phyloP scores from a whole-genome alignment of 306 rosid genomes.

The Castanea crenata region DNA sequence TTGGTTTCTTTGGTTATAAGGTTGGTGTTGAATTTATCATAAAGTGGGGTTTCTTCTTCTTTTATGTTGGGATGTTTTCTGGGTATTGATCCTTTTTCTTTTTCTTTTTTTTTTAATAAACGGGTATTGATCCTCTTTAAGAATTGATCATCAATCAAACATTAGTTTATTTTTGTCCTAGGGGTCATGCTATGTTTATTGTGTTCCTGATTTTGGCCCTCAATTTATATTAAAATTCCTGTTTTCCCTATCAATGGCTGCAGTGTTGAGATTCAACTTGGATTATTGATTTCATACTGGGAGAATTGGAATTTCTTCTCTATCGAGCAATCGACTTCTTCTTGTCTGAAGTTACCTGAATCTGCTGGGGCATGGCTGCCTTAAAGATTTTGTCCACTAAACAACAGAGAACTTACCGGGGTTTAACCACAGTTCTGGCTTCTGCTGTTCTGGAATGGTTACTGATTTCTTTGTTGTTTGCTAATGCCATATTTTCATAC shows the following conservation, averaged over 20 bases:
- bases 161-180: slow-evolving; percentile 22
- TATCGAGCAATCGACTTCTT: slow-evolving; percentile 25
- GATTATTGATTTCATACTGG: slow-evolving; percentile 25
- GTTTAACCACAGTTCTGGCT: slow-evolving; percentile 38
- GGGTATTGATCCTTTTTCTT: neutral
- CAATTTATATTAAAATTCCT: slow-evolving; percentile 10
- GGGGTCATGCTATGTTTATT: neutral
- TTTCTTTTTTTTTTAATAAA: too few relatives aligned
- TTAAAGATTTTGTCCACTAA: slow-evolving; percentile 34
- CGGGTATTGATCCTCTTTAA: neutral
- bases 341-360: slow-evolving; percentile 23
- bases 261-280: slow-evolving; percentile 38
- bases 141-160: neutral
- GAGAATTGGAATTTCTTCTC: slow-evolving; percentile 35
- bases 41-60: neutral
- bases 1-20: neutral
- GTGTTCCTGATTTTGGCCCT: neutral
- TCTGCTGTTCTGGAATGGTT: slow-evolving; percentile 85
- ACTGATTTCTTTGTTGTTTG: slow-evolving; percentile 61
- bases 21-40: neutral
- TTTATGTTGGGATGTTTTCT: neutral
- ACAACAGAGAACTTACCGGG: slow-evolving; percentile 18
- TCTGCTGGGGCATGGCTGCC: slow-evolving; percentile 39
- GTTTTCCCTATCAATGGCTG: slow-evolving; percentile 12
- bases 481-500: slow-evolving; percentile 62